A percentile compares a stretch with the other conserved stretches of the same genome.
These are phyloP conservation scores for Clonostachys chloroleuca DNA, from an alignment of 2,329 filamentous ascomycete genomes.

Conservation along the genomic window DNA sequence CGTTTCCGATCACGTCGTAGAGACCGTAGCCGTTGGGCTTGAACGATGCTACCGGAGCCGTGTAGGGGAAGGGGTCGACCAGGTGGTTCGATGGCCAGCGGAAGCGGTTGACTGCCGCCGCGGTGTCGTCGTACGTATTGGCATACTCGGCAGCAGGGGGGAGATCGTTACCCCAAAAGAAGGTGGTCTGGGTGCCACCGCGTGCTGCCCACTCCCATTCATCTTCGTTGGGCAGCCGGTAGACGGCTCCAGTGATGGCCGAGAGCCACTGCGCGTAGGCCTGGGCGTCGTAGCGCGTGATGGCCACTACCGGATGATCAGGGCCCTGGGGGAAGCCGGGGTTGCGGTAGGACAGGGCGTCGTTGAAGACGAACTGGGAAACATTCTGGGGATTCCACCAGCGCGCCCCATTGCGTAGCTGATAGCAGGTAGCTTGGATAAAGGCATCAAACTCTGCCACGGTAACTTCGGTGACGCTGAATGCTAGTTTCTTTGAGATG, in stretches of 20 bases:
- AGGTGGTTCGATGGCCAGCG: constrained; percentile 3
- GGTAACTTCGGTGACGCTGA: constrained; percentile 6
- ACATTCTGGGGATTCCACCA: constrained; percentile 3
- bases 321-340: constrained; percentile 6
- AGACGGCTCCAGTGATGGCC: constrained; percentile 3
- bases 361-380: constrained; percentile 4
- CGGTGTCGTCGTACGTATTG: constrained; percentile 6
- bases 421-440: constrained; percentile 4
- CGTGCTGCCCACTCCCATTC: constrained; percentile 9
- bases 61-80: constrained; percentile 4
- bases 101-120: constrained; percentile 4
- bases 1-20: constrained; percentile 7
- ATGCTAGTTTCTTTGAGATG: constrained; percentile 5
- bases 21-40: constrained; percentile 7
- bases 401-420: constrained; percentile 6
- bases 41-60: constrained; percentile 6
- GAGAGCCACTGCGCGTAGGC: constrained; percentile 8
- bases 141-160: constrained; percentile 2
- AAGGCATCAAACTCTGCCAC: constrained; percentile 5
- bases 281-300: constrained; percentile 5
- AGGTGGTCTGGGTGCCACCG: constrained; percentile 5
- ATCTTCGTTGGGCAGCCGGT: constrained; percentile 8
- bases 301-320: constrained; percentile 5
- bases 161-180: constrained; percentile 8
- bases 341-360: constrained; percentile 1